A percentile compares a stretch with the other conserved stretches of the same genome.
phyloP scores from a whole-genome alignment of 2,329 filamentous ascomycete species.

The Passalora sequoiae region DNA sequence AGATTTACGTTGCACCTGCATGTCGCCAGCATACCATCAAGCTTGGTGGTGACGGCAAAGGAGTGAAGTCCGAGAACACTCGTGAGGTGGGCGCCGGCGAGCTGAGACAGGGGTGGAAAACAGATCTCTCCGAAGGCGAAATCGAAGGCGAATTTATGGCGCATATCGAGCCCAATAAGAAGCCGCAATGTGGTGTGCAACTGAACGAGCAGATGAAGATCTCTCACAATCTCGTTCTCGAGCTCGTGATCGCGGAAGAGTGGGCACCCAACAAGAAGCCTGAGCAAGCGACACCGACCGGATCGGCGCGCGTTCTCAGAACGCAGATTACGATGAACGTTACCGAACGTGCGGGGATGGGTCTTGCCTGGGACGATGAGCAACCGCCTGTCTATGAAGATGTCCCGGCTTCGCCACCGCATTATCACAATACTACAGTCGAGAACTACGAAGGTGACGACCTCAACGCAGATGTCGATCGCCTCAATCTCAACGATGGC shows the following conservation, averaged over 20 bases:
- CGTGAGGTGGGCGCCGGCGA: conserved; percentile 76
- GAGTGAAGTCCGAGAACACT: conserved; percentile 66
- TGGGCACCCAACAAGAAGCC: conserved; percentile 66
- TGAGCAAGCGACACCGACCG: conserved; percentile 75
- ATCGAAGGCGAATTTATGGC: conserved; percentile 77
- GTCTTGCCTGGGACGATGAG: conserved; percentile 96
- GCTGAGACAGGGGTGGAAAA: conserved; percentile 86
- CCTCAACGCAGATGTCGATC: conserved; percentile 44
- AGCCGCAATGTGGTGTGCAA: conserved; percentile 73
- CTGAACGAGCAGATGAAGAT: conserved; percentile 70
- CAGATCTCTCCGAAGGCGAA: conserved; percentile 60
- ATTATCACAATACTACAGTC: conserved; percentile 29
- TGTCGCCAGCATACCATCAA: conserved; percentile 70
- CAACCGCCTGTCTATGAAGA: conserved; percentile 90
- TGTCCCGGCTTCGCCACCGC: conserved; percentile 53
- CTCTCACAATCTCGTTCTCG: conserved; percentile 78
- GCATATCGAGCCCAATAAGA: conserved; percentile 54
- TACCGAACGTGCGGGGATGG: conserved; percentile 78
- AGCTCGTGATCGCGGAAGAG: conserved; percentile 92
- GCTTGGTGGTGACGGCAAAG: conserved; percentile 62
- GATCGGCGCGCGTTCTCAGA: conserved; percentile 80
- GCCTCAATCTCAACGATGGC: conserved; percentile 26
- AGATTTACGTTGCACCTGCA: conserved; percentile 71
- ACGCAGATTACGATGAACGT: conserved; percentile 84
- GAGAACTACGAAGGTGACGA: conserved; percentile 46